Evolutionary conservation across 2,329 filamentous ascomycete genomes (phyloP), one percentile per base, ranked within the genome.

Genomic region (Harringtonia aguacate): DNA sequence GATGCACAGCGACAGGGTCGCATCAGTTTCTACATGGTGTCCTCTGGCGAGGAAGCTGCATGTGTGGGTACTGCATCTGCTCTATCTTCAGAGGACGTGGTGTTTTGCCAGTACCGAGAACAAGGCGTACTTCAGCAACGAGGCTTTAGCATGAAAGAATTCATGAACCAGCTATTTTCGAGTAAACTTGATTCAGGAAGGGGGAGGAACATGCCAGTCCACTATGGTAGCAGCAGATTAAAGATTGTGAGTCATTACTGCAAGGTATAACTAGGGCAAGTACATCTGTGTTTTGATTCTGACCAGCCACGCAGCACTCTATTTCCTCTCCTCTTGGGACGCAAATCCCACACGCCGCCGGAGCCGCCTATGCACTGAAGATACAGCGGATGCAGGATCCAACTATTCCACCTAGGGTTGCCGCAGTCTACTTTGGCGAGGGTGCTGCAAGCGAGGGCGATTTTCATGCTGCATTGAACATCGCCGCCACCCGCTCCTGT

Each of bases 21-120:
- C 18, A 66, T 95, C 45, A 89, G 83, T 61, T 98, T 98, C 65
- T 98, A 98, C 65, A 97, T 98, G 86, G 90, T 90, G 57, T 90
- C 85, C 31, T 86, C 88, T 1, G 89, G 89, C 46, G 89, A 95
- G 67, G 92, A 98, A 70, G 92, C 90, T 29, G 88, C 95, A 42
- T 86, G 86, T 36, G 82, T 98, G 3, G 92, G 88, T 2, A 89
- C 84, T 2, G 86, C 89, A 0, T 88, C 86, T 21, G 88, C 86
- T 13, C 64, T 98, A 47, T 72, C 78, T n/a, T 77, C 75, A n/a
- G 75, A 83, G 41, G 92, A 98, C 61, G 86, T 95, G 6, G 76
- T 95, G 37, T 97, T 95, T 59, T 86, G 84, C 48, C 92, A 98
- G 61, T 98, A 98, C 59, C 78, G 92, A 50, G 92, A 98, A 63